Conservation (phyloP, 768 basidiomycete genomes). For the Suillus plorans region DNA sequence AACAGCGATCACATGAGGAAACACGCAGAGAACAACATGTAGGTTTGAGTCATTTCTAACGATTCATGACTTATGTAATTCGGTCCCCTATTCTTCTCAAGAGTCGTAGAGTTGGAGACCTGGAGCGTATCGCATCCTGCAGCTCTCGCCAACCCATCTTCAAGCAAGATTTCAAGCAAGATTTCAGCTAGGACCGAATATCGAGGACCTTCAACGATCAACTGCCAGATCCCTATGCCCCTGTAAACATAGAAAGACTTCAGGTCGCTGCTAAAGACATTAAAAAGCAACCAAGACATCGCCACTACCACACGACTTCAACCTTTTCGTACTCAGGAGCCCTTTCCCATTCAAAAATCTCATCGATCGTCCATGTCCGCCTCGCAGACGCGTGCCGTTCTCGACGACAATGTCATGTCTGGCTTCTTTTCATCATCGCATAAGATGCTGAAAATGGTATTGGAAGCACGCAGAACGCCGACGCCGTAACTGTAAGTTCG, state of each 20-base stretch:
- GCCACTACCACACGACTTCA: neutral
- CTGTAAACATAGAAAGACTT: neutral
- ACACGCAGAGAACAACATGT: neutral
- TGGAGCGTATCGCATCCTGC: neutral
- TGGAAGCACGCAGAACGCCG: neutral
- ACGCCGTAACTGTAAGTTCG: neutral
- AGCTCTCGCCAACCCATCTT: conserved; percentile 2
- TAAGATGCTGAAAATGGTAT: conserved; percentile 6
- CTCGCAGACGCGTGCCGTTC: conserved; percentile 1
- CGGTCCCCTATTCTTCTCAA: neutral
- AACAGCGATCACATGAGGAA: neutral
- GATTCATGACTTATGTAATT: neutral
- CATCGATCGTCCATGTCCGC: neutral
- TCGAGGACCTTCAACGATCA: neutral
- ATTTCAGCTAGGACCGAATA: neutral
- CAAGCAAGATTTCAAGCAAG: neutral
- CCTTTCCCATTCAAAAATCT: conserved; percentile 8
- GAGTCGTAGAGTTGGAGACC: no score
- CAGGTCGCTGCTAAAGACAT: neutral
- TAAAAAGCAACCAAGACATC: neutral
- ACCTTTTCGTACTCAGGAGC: neutral
- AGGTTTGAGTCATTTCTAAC: neutral
- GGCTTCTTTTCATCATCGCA: conserved; percentile 6
- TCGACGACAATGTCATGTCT: conserved; percentile 3
- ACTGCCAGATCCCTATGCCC: neutral